phyloP scores from a whole-genome alignment of 768 basidiomycete species.

The Mycena galericulata region DNA sequence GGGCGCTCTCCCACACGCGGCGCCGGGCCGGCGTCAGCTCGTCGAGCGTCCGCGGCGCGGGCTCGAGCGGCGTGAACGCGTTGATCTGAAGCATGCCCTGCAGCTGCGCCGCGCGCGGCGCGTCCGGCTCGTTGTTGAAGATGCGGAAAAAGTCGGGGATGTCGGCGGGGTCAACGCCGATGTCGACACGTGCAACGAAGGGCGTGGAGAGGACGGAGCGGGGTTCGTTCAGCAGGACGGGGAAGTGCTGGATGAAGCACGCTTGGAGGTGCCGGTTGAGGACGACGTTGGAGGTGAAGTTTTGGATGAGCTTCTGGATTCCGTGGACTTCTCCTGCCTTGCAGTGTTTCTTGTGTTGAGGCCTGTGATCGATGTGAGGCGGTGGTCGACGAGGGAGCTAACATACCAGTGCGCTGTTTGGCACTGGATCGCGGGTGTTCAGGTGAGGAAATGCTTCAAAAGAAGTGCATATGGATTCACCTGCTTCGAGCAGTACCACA shows the following conservation, averaged over 20 bases:
- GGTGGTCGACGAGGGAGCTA: no score
- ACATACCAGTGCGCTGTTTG: slow-evolving; percentile 3
- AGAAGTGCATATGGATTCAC: neutral
- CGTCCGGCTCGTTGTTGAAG: neutral
- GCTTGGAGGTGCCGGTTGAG: slow-evolving; percentile 1
- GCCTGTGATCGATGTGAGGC: neutral
- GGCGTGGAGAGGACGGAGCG: neutral
- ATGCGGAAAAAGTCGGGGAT: neutral
- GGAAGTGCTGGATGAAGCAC: slow-evolving; percentile 7
- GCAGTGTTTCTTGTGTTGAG: neutral
- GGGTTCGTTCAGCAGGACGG: slow-evolving; percentile 1
- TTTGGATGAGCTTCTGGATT: neutral
- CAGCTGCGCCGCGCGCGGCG: neutral
- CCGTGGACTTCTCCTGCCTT: neutral
- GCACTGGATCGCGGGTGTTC: neutral
- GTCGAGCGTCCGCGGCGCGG: neutral
- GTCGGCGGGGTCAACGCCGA: neutral
- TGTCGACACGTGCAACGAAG: neutral
- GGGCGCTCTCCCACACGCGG: neutral
- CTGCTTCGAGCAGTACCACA: slow-evolving; percentile 17
- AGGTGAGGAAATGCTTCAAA: neutral
- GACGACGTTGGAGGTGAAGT: neutral
- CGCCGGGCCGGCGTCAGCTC: slow-evolving; percentile 1
- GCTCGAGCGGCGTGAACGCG: neutral
- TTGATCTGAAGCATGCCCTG: slow-evolving; percentile 20